Evolutionary conservation across 2,329 filamentous ascomycete species (phyloP).

Genomic region (Colletotrichum aenigma): DNA sequence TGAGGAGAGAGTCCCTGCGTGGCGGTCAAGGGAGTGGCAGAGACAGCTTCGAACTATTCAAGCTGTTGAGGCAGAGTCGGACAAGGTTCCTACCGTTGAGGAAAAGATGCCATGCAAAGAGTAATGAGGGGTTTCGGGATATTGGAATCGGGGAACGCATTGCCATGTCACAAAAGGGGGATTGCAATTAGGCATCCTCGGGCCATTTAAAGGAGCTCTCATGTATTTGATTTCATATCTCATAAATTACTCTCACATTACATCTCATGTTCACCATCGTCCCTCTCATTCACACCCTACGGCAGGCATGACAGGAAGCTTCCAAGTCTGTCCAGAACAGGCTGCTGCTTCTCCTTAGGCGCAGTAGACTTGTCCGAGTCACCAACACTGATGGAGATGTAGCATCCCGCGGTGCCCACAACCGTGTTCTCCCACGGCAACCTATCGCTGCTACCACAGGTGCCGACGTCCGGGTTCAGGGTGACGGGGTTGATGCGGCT

Average conservation of each 20-base stretch:
- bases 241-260: neutral
- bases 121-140: neutral
- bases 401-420: conserved; percentile 55
- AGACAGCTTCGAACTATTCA: neutral
- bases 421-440: conserved; percentile 66
- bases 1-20: neutral
- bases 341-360: conserved; percentile 51
- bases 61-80: neutral
- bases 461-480: conserved; percentile 58
- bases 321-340: conserved; percentile 55
- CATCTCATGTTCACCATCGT: neutral
- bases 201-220: neutral
- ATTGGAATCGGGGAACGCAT: neutral
- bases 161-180: neutral
- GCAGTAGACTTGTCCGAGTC: conserved; percentile 62
- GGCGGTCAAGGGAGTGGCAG: neutral
- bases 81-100: neutral
- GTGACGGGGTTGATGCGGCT: conserved; percentile 64
- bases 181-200: neutral
- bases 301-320: conserved; percentile 52
- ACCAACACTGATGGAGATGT: conserved; percentile 67
- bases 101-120: neutral
- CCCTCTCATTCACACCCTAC: conserved; percentile 2
- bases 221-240: neutral
- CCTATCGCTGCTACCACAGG: conserved; percentile 53